phyloP scores from a whole-genome alignment of 208 protist species.

The Histomonas meleagridis region DNA sequence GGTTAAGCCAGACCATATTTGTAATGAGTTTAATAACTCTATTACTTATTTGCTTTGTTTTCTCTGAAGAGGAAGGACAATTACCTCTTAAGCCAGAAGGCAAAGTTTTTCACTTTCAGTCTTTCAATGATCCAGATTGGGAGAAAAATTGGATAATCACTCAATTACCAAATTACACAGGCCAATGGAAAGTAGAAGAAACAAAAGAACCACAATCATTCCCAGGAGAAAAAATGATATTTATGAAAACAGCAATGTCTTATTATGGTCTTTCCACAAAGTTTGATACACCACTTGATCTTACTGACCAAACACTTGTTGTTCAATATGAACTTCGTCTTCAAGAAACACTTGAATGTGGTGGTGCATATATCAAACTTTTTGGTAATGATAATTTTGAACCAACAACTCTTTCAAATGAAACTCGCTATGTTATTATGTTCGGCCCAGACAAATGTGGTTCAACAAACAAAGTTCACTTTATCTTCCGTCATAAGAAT shows the following conservation, averaged over 20 bases:
- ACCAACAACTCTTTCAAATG: background rate
- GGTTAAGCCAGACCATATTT: too few relatives aligned
- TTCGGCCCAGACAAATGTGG: constrained; percentile 54
- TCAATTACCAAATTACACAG: background rate
- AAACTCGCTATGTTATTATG: constrained; percentile 49
- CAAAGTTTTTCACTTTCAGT: background rate
- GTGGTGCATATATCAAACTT: constrained; percentile 51
- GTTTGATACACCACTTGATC: background rate
- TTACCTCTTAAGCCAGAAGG: too few relatives aligned
- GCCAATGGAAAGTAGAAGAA: background rate
- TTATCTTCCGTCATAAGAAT: constrained; percentile 46
- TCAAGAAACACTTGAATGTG: constrained; percentile 41
- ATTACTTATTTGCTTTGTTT: too few relatives aligned
- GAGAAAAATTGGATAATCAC: background rate
- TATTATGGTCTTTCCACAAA: background rate
- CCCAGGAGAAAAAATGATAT: background rate
- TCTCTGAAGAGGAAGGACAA: too few relatives aligned
- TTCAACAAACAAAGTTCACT: constrained; percentile 41
- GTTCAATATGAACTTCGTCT: constrained; percentile 48
- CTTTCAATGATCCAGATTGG: background rate
- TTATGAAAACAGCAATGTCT: background rate
- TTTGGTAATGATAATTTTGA: background rate
- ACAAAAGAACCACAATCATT: background rate
- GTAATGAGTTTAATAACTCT: too few relatives aligned
- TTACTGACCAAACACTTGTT: background rate